These are phyloP conservation scores for Actinidia arguta DNA, from an alignment of 179 eudicot species.

Conservation along the genomic window DNA sequence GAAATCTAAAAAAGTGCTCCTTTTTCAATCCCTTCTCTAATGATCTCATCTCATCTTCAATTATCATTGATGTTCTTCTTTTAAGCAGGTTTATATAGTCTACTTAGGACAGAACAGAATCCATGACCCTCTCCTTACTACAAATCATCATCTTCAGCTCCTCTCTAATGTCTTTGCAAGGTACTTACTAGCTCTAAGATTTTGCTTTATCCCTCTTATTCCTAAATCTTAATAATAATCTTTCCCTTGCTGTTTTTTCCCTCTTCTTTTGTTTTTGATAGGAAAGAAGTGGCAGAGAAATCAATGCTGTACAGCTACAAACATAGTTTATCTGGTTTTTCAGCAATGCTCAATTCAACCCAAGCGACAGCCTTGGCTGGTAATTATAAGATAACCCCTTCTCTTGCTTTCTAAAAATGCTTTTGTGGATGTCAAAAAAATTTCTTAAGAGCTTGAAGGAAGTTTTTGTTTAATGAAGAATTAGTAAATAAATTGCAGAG, in stretches of 20 bases:
- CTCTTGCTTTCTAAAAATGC: not conserved
- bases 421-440: too few species aligned
- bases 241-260: not conserved
- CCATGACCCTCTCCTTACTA: conserved; percentile 43
- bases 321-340: conserved; percentile 69
- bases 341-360: conserved; percentile 58
- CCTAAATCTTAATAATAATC: not conserved
- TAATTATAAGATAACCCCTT: conserved; percentile 22
- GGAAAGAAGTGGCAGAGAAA: conserved; percentile 53
- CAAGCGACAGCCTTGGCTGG: conserved; percentile 55
- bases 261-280: conserved; percentile 8
- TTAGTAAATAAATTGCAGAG: conserved; percentile 30
- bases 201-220: not conserved
- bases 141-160: conserved; percentile 45
- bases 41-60: not conserved
- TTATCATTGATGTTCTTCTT: conserved; percentile 11
- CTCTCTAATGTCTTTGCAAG: conserved; percentile 47
- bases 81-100: conserved; percentile 51
- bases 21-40: conserved; percentile 18
- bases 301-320: conserved; percentile 72
- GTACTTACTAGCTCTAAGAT: conserved; percentile 23
- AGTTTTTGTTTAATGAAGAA: not conserved
- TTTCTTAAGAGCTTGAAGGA: not conserved
- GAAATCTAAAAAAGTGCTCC: conserved; percentile 12
- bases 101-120: conserved; percentile 45